Evolutionary conservation across 805 yeast genomes (phyloP), one percentile per base, ranked within the genome.

Genomic region (Candida arabinofermentans): DNA sequence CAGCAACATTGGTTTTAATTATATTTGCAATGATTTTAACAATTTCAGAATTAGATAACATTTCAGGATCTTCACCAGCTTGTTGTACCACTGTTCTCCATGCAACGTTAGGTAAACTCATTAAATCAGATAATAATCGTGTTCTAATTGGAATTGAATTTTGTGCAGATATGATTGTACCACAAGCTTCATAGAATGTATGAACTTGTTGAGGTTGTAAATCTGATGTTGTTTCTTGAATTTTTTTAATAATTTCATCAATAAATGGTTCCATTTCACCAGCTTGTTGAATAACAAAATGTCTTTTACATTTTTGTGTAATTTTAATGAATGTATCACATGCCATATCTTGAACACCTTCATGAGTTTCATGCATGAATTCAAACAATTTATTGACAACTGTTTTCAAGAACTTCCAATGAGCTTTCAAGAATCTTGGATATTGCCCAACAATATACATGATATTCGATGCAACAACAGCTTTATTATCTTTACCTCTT

Each of bases 301-400:
- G 97, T 51, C 90, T 81, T 66, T 89, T 90, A 75, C 99, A 93
- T 67, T 93, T 93, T 53, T 79, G 83, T 18, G 96, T 87, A 63
- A 93, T 93, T 65, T 93, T 93, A 61, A 91, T 91, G 61, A 93
- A 93, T 1, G 99, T 93, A 65, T 93, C 99, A 72, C 99, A 93
- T 8, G 99, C 99, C 99, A 93, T 93, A 66, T 93, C 99, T 69
- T 93, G 99, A 47, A 93, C 99, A 70, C 99, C 99, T 66, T 91
- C 99, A 66, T 93, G 99, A n/a, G 97, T 89, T 73, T 93, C 99
- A 70, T 93, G 98, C 99, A 93, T 93, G 59, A 93, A 93, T 65
- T 93, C 99, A 65, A 93, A 93, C 56, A 93, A 74, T 65, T 93
- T 93, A 67, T 87, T 83, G 46, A 93, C 91, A 34, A 93, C 99